Percentiles rank a stretch among this genome's conserved stretches.
Evolutionary conservation across 371 early-diverging fungal species (phyloP).

Genomic region (Mucor velutinosus): DNA sequence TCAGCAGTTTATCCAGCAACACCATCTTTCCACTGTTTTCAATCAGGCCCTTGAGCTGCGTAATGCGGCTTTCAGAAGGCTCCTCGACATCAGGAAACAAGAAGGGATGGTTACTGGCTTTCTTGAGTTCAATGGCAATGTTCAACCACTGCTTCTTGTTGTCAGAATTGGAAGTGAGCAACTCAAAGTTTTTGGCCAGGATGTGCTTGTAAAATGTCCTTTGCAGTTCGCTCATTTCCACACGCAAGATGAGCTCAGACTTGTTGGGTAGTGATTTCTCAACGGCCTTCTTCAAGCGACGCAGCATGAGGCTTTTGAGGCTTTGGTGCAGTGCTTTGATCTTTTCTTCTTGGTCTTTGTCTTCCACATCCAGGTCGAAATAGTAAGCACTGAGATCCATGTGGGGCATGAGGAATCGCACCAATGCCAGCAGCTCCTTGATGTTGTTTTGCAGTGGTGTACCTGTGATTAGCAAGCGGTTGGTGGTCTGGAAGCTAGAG

Average conservation of each 20-base stretch:
- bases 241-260: conserved; percentile 92
- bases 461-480: conserved; percentile 86
- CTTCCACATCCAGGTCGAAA: conserved; percentile 61
- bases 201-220: conserved; percentile 93
- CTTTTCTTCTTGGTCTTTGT: conserved; percentile 75
- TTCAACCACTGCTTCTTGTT: conserved; percentile 90
- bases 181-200: conserved; percentile 89
- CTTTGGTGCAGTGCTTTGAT: conserved; percentile 84
- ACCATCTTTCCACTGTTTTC: conserved; percentile 95
- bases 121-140: conserved; percentile 97
- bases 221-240: conserved; percentile 90
- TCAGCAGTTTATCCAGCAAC: conserved; percentile 89
- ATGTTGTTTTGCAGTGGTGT: conserved; percentile 91
- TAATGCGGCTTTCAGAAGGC: conserved; percentile 62
- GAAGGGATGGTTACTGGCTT: conserved; percentile 99
- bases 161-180: conserved; percentile 83
- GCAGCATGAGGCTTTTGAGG: conserved; percentile 89
- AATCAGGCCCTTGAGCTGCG: conserved; percentile 79
- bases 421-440: conserved; percentile 80
- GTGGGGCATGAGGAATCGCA: conserved; percentile 85
- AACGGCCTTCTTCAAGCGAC: conserved; percentile 97
- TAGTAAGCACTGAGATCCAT: conserved; percentile 71
- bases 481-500: conserved; percentile 72
- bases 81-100: conserved; percentile 92
- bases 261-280: conserved; percentile 96